phyloP scores from a whole-genome alignment of 352 stramenopile species.

The Pythium biforme region DNA sequence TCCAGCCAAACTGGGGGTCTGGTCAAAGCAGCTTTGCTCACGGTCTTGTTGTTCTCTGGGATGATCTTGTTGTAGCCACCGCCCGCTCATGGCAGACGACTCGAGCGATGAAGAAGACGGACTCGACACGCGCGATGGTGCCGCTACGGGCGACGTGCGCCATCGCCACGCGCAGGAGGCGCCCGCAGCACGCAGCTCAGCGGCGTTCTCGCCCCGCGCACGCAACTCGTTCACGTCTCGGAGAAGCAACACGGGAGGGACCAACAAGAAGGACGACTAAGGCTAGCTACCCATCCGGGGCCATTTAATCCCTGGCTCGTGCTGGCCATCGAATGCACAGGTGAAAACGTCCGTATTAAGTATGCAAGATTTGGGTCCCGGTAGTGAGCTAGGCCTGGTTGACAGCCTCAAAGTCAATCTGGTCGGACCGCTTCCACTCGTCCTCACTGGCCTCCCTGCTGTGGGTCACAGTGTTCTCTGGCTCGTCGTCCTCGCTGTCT shows the following conservation, averaged over 20 bases:
- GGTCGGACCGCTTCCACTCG: constrained; percentile 64
- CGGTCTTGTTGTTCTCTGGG: too few species aligned
- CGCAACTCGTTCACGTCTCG: constrained; percentile 24
- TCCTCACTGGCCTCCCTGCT: constrained; percentile 7
- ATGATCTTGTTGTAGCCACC: constrained; percentile 45
- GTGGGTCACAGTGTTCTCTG: constrained; percentile 17
- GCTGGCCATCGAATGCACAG: background rate
- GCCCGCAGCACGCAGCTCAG: constrained; percentile 13
- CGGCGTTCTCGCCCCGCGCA: constrained; percentile 27
- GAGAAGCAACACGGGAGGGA: constrained; percentile 29
- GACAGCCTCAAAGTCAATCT: constrained; percentile 66
- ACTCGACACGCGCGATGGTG: constrained; percentile 17
- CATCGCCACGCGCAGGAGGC: constrained; percentile 38
- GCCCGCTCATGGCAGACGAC: constrained; percentile 65
- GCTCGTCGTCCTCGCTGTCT: constrained; percentile 67
- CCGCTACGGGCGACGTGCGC: constrained; percentile 32
- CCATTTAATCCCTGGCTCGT: background rate
- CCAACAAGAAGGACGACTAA: constrained; percentile 66
- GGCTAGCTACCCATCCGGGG: background rate
- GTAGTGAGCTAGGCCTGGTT: constrained; percentile 29
- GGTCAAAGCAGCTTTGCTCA: too few species aligned
- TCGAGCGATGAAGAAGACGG: constrained; percentile 72
- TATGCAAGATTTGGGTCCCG: background rate
- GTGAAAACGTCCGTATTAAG: background rate
- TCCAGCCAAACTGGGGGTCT: too few species aligned